Base-by-base conservation (phyloP, 106 monocot genomes). In the Amphibolis antarctica region DNA sequence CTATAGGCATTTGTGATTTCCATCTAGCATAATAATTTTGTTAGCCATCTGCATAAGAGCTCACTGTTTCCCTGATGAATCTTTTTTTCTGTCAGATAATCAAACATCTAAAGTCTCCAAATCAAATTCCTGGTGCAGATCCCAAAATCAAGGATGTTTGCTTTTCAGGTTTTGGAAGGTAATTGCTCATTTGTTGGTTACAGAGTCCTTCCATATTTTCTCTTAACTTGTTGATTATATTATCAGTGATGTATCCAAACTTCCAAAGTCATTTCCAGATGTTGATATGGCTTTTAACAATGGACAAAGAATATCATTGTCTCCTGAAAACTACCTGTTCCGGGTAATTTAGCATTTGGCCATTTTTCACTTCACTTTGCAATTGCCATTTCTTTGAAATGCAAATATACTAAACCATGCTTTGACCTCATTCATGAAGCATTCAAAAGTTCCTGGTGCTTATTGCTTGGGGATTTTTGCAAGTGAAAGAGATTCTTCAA, bases 251-350 rank as follows among this genome's bases (percentile, higher is more conserved):
- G 66, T 72, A 53, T 76, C 82, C 53, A 19, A 82, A 67, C 80
- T 90, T 28, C 74, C 71, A 22, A 72, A 80, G 45, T 62, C 44
- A 42, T 96, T 96, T 71, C 94, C 94, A 20, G 70, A 84, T 57
- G 86, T 96, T 69, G 86, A 90, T 24, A 82, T 96, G 84, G 84
- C 90, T 62, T 86, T 96, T 77, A 80, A 74, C 67, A 82, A 86
- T 60, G 84, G 86, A 25, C 80, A 89, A 44, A 86, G 78, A 71
- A 65, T 96, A 51, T 70, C 68, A 70, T 79, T 96, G 66, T 75
- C 89, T 57, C 94, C 86, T 55, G 94, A 96, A 82, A 96, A 96
- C 44, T 96, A 96, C 74, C 74, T 96, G 60, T 96, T 89, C 66
- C 79, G 78, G 89, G 93, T 94, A 83, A 67, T 67, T 59, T 66